Base-by-base conservation (phyloP, 2,329 filamentous ascomycete genomes). In the Colletotrichum sp. region DNA sequence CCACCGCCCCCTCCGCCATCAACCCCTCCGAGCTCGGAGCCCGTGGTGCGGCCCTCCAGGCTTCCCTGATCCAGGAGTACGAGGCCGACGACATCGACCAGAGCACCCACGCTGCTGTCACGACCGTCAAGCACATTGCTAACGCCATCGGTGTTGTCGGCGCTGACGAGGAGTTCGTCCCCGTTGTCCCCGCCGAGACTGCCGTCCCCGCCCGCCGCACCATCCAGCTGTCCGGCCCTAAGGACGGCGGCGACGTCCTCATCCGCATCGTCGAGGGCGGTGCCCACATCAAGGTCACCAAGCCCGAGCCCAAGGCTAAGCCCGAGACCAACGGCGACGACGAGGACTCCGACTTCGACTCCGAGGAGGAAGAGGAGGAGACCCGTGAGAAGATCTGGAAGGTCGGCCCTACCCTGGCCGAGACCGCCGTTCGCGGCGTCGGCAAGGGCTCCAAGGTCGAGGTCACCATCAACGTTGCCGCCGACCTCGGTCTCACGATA, bases 41-140 rank as follows among this genome's bases (percentile, higher is more conserved):
- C 78, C 93, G 97, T 78, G 97, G 97, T 83, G 97, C 97, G 77
- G 96, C 97, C 36, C 95, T 99, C 81, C 97, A 99, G 88, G 97
- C 97, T 49, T 98, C 94, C 77, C 89, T 99, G 78, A 95, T 99
- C 85, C 93, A 96, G 85, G 96, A 98, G 86, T 99, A 98, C 86
- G 97, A 99, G 81, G 90, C 92, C 80, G 93, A 95, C 79, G 96
- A 99, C 83, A 98, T 99, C 80, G 95, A 98, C 84, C 96, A 98
- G 90, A 98, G 95, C 78, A 98, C 96, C 64, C 96, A 99, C 89
- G 94, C 97, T 69, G 95, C 96, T 83, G 96, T 99, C 78, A 98
- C 96, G 39, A 96, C 96, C 19, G 96, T 98, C 69, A 95, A 96
- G 81, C 97, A 99, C 88, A 93, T 98, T 78, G 90, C 92, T 80